Percentiles rank a stretch among this genome's conserved stretches.
Conservation (phyloP, 2,329 filamentous ascomycete genomes). For the Achaetomium macrosporum region DNA sequence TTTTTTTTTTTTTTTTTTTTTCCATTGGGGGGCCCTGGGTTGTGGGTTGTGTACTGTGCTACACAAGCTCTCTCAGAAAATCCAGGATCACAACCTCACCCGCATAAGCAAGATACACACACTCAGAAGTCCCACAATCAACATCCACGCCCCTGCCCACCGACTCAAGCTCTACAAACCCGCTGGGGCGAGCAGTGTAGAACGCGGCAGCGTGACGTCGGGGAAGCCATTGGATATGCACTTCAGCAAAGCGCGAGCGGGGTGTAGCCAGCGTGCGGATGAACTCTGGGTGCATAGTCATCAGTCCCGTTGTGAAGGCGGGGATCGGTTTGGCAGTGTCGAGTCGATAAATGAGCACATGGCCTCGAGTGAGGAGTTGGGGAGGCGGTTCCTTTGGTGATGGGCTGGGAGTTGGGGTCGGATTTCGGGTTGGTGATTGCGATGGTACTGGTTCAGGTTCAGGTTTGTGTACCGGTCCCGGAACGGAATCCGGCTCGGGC, state of each 20-base stretch:
- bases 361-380: neutral
- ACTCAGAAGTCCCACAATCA: slow-evolving; percentile 6
- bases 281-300: slow-evolving; percentile 9
- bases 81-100: slow-evolving; percentile 17
- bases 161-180: neutral
- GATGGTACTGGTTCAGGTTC: neutral
- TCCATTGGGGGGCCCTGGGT: too few relatives aligned
- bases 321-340: neutral
- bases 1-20: too few relatives aligned
- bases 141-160: slow-evolving; percentile 1
- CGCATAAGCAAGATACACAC: slow-evolving; percentile 4
- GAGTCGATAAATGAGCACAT: neutral
- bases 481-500: neutral
- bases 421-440: neutral
- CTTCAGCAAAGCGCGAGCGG: neutral
- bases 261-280: neutral
- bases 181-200: slow-evolving; percentile 4
- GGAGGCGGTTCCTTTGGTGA: neutral
- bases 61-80: slow-evolving; percentile 1
- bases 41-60: too few relatives aligned
- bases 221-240: slow-evolving; percentile 12
- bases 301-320: slow-evolving; percentile 5
- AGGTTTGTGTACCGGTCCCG: too few relatives aligned
- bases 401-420: neutral
- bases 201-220: neutral